These are phyloP conservation scores for Rhynchospora breviuscula DNA, from an alignment of 176 grass and related monocot species.

Conservation along the genomic window DNA sequence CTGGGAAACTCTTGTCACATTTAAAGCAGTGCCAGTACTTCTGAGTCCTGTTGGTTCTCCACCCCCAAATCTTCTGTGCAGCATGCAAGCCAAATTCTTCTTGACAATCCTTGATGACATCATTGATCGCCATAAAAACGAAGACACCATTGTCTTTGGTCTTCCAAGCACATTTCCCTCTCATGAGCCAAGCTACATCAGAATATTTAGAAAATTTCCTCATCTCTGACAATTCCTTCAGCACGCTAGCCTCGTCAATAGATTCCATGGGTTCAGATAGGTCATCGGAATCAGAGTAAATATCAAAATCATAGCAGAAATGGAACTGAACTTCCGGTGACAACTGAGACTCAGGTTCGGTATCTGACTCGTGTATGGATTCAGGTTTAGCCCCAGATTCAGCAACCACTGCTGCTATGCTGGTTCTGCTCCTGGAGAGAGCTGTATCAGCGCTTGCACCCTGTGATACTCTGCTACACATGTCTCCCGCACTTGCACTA, in stretches of 20 bases:
- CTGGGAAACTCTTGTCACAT: not conserved
- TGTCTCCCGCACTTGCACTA: not conserved
- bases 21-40: not conserved
- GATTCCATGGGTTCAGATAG: not conserved
- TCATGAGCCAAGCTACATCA: no score
- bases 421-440: not conserved
- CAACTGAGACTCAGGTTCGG: no score
- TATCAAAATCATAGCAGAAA: not conserved
- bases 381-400: not conserved
- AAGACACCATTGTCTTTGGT: not conserved
- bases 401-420: not conserved
- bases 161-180: not conserved
- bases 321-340: not conserved
- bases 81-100: not conserved
- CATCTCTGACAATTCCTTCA: not conserved
- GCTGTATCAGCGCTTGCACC: not conserved
- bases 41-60: not conserved
- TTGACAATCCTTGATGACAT: not conserved
- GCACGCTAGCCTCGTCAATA: not conserved
- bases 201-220: not conserved
- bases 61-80: not conserved
- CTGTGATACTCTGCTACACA: not conserved
- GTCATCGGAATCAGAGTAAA: not conserved
- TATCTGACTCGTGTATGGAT: not conserved
- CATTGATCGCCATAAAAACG: not conserved